Percentiles rank a stretch among this genome's conserved stretches.
phyloP scores from a whole-genome alignment of 345 rosid species.

The Lenwebbia sp. region DNA sequence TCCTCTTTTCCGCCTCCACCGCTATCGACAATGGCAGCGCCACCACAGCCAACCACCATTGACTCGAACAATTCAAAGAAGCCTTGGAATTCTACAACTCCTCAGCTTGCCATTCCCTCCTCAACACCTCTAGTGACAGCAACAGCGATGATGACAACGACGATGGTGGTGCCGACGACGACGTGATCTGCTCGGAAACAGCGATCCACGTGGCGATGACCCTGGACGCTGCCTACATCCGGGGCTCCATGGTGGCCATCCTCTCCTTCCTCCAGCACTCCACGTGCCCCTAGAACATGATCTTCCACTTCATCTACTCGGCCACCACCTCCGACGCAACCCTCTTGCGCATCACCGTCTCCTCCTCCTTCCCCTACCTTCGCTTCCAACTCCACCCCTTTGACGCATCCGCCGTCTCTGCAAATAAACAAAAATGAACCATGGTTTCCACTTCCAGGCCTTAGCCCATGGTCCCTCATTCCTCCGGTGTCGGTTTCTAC shows the following conservation, averaged over 20 bases:
- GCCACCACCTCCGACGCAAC: constrained; percentile 17
- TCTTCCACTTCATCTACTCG: constrained; percentile 34
- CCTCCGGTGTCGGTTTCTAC: no score
- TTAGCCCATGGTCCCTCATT: no score
- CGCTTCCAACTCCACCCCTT: constrained; percentile 22
- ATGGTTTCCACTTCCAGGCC: no score
- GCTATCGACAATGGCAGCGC: constrained; percentile 3
- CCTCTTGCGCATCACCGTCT: constrained; percentile 14
- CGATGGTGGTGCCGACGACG: neutral
- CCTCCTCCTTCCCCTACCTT: constrained; percentile 33
- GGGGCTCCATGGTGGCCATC: constrained; percentile 53
- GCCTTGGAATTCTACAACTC: constrained; percentile 92
- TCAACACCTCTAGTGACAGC: neutral
- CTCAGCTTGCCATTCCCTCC: constrained; percentile 42
- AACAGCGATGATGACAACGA: neutral
- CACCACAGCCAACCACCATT: neutral
- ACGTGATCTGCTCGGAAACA: constrained; percentile 55
- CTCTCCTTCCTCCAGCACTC: constrained; percentile 39
- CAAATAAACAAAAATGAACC: no score
- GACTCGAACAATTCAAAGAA: constrained; percentile 49
- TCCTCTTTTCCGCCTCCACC: constrained; percentile 1
- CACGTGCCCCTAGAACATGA: constrained; percentile 28
- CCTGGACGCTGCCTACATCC: no score
- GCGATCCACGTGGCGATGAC: constrained; percentile 89
- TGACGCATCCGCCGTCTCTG: constrained; percentile 24